These are phyloP conservation scores for Cytospora piceae DNA, from an alignment of 2,329 filamentous ascomycete genomes.

Conservation along the genomic window DNA sequence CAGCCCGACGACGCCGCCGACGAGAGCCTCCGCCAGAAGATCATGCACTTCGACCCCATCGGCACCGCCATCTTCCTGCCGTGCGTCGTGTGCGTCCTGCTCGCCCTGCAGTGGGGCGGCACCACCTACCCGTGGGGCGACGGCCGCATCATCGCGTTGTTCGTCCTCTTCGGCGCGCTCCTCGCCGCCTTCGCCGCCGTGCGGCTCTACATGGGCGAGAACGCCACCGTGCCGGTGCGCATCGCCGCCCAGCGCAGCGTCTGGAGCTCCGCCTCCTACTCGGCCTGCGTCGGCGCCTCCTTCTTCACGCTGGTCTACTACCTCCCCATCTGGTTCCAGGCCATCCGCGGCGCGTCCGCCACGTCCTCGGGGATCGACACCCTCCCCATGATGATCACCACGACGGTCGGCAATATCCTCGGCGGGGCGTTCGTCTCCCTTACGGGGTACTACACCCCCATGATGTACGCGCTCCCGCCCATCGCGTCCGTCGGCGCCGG, in stretches of 20 bases:
- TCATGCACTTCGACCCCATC: slow-evolving; percentile 36
- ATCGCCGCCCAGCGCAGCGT: slow-evolving; percentile 47
- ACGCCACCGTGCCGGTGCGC: slow-evolving; percentile 45
- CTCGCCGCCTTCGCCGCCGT: slow-evolving; percentile 46
- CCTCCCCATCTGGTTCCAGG: slow-evolving; percentile 45
- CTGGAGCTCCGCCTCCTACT: slow-evolving; percentile 38
- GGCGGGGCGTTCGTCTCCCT: slow-evolving; percentile 42
- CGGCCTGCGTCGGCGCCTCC: slow-evolving; percentile 38
- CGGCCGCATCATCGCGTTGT: slow-evolving; percentile 47
- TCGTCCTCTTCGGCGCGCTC: slow-evolving; percentile 44
- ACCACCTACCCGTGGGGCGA: slow-evolving; percentile 41
- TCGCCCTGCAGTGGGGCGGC: slow-evolving; percentile 41
- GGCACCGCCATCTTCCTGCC: slow-evolving; percentile 38
- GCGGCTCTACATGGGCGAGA: slow-evolving; percentile 40
- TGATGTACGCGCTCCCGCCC: slow-evolving; percentile 37
- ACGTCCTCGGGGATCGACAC: slow-evolving; percentile 45
- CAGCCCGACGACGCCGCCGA: slow-evolving; percentile 11
- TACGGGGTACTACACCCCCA: slow-evolving; percentile 47
- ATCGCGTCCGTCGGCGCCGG: slow-evolving; percentile 16
- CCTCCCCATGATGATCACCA: slow-evolving; percentile 45
- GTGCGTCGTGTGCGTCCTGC: slow-evolving; percentile 37
- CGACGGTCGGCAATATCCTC: slow-evolving; percentile 43
- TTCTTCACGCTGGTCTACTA: slow-evolving; percentile 29
- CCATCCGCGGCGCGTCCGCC: slow-evolving; percentile 44
- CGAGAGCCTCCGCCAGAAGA: slow-evolving; percentile 34